A percentile compares a stretch with the other conserved stretches of the same genome.
phyloP scores from a whole-genome alignment of 257 asterid species.

The Solanum infundibuliforme region DNA sequence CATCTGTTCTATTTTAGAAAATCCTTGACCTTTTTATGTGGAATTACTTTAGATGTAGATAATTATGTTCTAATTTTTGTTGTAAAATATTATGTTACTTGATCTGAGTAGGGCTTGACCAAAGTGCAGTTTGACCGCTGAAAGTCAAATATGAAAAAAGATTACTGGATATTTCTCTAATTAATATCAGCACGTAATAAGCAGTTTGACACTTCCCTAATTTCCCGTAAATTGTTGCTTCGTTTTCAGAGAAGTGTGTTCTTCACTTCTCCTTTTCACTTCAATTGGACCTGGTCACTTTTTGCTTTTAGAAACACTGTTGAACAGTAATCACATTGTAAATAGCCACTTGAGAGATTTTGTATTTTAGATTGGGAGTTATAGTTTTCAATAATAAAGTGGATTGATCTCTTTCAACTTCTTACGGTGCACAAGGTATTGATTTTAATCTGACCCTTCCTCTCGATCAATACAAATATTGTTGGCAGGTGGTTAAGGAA shows the following conservation, averaged over 20 bases:
- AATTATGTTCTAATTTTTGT: background rate
- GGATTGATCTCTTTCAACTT: background rate
- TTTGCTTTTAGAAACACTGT: background rate
- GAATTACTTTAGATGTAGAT: background rate
- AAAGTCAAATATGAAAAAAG: background rate
- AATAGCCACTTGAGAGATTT: background rate
- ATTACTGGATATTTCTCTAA: background rate
- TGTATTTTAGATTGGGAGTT: background rate
- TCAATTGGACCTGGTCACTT: background rate
- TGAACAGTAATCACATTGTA: background rate
- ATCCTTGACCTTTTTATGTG: background rate
- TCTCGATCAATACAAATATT: conserved; percentile 1
- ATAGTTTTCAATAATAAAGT: background rate
- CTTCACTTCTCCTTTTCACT: background rate
- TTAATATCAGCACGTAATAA: background rate
- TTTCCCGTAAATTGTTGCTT: background rate
- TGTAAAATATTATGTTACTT: background rate
- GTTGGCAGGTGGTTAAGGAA: conserved; percentile 67
- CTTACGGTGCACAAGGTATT: background rate
- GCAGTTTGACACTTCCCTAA: background rate
- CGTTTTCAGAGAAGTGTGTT: background rate
- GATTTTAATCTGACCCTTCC: background rate
- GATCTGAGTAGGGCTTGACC: background rate
- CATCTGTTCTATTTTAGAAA: background rate
- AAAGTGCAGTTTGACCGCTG: background rate